These are phyloP conservation scores for Leccinum longicurvipes DNA, from an alignment of 768 basidiomycete genomes.

Conservation along the genomic window DNA sequence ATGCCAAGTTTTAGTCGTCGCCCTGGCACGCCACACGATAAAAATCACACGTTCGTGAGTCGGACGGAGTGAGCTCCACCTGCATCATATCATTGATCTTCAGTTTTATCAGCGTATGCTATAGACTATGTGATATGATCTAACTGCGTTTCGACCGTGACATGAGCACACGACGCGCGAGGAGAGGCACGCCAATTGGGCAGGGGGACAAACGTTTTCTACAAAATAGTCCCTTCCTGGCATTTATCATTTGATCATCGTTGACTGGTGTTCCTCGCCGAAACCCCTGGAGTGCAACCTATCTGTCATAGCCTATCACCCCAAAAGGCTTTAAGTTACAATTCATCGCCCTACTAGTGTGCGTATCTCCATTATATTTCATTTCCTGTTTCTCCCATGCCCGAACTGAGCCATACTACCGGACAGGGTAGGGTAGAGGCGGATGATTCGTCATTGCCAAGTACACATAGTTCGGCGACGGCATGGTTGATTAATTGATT, in stretches of 20 bases:
- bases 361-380: too few relatives aligned
- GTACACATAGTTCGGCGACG: not conserved
- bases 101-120: not conserved
- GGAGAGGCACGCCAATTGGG: not conserved
- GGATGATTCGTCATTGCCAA: not conserved
- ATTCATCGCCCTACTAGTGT: too few relatives aligned
- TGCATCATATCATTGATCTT: not conserved
- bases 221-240: not conserved
- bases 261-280: not conserved
- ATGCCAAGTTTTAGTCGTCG: too few relatives aligned
- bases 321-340: not conserved
- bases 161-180: not conserved
- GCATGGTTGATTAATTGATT: not conserved
- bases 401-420: not conserved
- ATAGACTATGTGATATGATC: not conserved
- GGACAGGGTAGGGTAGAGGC: not conserved
- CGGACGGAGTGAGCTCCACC: not conserved
- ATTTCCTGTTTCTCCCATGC: not conserved
- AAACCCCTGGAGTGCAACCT: not conserved
- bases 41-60: not conserved
- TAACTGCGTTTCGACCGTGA: not conserved
- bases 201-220: constrained; percentile 4
- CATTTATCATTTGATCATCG: not conserved
- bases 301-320: not conserved
- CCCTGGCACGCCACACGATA: not conserved